Evolutionary conservation across 805 yeast species (phyloP).

Genomic region (Wickerhamomyces ciferrii): DNA sequence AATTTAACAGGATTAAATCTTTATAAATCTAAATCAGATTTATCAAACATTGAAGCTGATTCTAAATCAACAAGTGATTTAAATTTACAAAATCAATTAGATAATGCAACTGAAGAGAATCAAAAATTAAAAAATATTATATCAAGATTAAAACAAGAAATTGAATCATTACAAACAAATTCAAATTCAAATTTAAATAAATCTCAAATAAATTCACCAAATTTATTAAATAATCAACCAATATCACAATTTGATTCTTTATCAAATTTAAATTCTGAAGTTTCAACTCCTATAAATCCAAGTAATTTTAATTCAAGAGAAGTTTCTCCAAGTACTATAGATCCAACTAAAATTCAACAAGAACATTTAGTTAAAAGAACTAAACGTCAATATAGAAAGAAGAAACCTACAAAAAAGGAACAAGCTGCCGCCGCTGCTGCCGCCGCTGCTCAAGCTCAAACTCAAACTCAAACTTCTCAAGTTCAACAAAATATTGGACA

Average conservation of each 20-base stretch:
- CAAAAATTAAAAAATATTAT: slow-evolving; percentile 37
- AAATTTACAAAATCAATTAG: slow-evolving; percentile 30
- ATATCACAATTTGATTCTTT: background rate
- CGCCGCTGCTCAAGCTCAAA: background rate
- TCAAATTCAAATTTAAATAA: no score
- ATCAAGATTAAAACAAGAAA: slow-evolving; percentile 33
- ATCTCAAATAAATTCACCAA: background rate
- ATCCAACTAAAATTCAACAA: slow-evolving; percentile 15
- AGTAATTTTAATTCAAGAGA: slow-evolving; percentile 3
- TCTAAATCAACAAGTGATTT: slow-evolving; percentile 8
- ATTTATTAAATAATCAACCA: background rate
- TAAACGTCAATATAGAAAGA: slow-evolving; percentile 17
- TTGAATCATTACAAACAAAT: slow-evolving; percentile 20
- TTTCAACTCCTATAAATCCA: slow-evolving; percentile 7
- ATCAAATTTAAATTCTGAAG: background rate
- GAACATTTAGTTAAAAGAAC: slow-evolving; percentile 2
- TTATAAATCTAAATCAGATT: background rate
- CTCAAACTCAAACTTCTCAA: background rate
- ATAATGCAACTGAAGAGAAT: slow-evolving; percentile 37
- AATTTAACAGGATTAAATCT: background rate
- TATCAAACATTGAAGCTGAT: background rate
- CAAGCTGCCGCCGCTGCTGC: background rate
- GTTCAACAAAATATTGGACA: background rate
- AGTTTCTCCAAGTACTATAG: slow-evolving; percentile 17
- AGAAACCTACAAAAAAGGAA: slow-evolving; percentile 11